Evolutionary conservation across 306 rosid genomes (phyloP).

Genomic region (Carpinus fangiana): DNA sequence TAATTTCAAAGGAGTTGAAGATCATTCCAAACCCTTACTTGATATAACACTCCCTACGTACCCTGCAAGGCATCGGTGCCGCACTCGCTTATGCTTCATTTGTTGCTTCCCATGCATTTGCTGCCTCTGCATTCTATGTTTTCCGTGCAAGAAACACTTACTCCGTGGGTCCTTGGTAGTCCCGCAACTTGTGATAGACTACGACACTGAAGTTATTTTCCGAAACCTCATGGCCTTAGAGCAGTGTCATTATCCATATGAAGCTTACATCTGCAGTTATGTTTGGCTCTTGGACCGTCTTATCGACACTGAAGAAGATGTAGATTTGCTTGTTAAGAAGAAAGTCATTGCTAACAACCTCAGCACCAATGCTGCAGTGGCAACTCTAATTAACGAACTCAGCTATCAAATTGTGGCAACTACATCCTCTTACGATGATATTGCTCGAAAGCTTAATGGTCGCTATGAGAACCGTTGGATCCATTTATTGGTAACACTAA

Average conservation of each 20-base stretch:
- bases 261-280: slow-evolving; percentile 26
- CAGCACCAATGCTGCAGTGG: slow-evolving; percentile 24
- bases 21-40: too few relatives aligned
- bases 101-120: neutral
- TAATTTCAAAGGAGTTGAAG: too few relatives aligned
- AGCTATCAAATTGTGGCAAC: slow-evolving; percentile 13
- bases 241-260: too few relatives aligned
- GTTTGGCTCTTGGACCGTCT: slow-evolving; percentile 23
- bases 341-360: slow-evolving; percentile 16
- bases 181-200: too few relatives aligned
- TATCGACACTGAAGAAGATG: slow-evolving; percentile 24
- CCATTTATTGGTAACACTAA: slow-evolving; percentile 10
- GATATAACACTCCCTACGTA: neutral
- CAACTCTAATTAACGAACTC: slow-evolving; percentile 13
- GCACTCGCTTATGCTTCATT: too few relatives aligned
- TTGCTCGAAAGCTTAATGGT: neutral
- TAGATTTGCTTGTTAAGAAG: slow-evolving; percentile 20
- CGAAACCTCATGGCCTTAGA: slow-evolving; percentile 33
- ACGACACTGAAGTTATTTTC: too few relatives aligned
- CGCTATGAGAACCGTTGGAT: slow-evolving; percentile 18
- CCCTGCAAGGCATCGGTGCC: too few relatives aligned
- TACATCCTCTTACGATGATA: slow-evolving; percentile 2
- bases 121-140: too few relatives aligned
- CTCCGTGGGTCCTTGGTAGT: neutral
- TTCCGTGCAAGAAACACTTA: neutral